Percentiles rank a stretch among this genome's conserved stretches.
Conservation (phyloP, 2,329 filamentous ascomycete species). For the Aspergillus sp. region DNA sequence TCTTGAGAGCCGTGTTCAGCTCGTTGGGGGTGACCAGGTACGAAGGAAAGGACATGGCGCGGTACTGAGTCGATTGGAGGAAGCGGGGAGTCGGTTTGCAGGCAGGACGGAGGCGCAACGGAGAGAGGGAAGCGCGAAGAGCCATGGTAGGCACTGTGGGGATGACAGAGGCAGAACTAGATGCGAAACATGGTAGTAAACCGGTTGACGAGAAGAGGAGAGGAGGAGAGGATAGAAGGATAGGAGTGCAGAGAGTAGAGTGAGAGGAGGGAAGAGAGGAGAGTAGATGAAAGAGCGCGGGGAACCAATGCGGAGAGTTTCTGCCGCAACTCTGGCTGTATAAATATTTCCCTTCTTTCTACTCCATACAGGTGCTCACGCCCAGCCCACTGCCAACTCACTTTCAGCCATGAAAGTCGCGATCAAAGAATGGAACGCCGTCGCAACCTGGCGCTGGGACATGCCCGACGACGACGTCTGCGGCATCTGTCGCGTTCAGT, state of each 20-base stretch:
- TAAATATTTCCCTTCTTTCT: too few species aligned
- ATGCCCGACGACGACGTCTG: conserved; percentile 96
- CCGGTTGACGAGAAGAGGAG: too few species aligned
- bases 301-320: conserved; percentile 11
- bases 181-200: too few species aligned
- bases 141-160: conserved; percentile 25
- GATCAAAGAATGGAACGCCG: conserved; percentile 84
- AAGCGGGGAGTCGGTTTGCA: conserved; percentile 14
- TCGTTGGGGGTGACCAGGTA: conserved; percentile 82
- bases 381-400: conserved; percentile 2
- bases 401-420: conserved; percentile 72
- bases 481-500: conserved; percentile 95
- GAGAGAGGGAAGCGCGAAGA: conserved; percentile 15
- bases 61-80: conserved; percentile 31
- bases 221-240: conserved; percentile 1
- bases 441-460: conserved; percentile 96
- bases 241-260: not conserved
- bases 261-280: too few species aligned
- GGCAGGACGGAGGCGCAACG: conserved; percentile 9
- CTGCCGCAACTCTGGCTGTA: too few species aligned
- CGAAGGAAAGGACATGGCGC: conserved; percentile 54
- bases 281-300: conserved; percentile 1
- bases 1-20: conserved; percentile 69
- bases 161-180: not conserved
- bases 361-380: too few species aligned